Evolutionary conservation across 495 filamentous ascomycete genomes (phyloP).

Genomic region (Cairneyella variabilis): DNA sequence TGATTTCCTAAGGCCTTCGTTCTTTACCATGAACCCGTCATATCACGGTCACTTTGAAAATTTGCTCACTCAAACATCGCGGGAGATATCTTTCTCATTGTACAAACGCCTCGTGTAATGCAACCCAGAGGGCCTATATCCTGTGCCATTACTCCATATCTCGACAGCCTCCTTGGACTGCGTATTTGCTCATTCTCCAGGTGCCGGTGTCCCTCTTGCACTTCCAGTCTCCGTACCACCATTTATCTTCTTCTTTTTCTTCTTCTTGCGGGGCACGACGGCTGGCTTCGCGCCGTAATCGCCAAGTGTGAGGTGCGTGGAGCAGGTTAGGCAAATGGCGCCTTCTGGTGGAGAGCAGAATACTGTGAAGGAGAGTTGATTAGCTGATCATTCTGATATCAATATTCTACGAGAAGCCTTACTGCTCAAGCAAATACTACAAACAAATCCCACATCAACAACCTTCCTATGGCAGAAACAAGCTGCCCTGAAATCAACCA

Average conservation of each 20-base stretch:
- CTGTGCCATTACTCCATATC: too few species aligned
- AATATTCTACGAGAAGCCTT: slow-evolving; percentile 24
- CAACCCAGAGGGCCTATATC: too few species aligned
- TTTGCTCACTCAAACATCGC: too few species aligned
- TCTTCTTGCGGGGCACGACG: slow-evolving; percentile 68
- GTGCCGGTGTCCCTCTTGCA: slow-evolving; percentile 36
- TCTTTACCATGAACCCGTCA: too few species aligned
- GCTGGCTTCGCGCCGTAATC: slow-evolving; percentile 72
- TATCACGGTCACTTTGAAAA: too few species aligned
- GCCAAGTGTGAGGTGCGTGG: slow-evolving; percentile 71
- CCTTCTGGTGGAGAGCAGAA: slow-evolving; percentile 63
- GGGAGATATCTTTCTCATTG: too few species aligned
- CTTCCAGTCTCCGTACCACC: slow-evolving; percentile 40
- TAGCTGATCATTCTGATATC: slow-evolving; percentile 13
- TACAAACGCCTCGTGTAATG: too few species aligned
- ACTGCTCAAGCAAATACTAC: slow-evolving; percentile 91
- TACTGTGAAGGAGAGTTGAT: slow-evolving; percentile 38
- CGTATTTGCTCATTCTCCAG: slow-evolving; percentile 17
- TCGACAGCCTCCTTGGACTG: too few species aligned
- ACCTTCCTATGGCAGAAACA: slow-evolving; percentile 95
- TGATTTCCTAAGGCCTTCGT: too few species aligned
- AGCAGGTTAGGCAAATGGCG: slow-evolving; percentile 85
- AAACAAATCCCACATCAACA: slow-evolving; percentile 90
- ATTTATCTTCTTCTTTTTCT: slow-evolving; percentile 59
- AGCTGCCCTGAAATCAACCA: slow-evolving; percentile 93